Base-by-base conservation (phyloP, 768 basidiomycete genomes). In the Lentinula guzmanii region DNA sequence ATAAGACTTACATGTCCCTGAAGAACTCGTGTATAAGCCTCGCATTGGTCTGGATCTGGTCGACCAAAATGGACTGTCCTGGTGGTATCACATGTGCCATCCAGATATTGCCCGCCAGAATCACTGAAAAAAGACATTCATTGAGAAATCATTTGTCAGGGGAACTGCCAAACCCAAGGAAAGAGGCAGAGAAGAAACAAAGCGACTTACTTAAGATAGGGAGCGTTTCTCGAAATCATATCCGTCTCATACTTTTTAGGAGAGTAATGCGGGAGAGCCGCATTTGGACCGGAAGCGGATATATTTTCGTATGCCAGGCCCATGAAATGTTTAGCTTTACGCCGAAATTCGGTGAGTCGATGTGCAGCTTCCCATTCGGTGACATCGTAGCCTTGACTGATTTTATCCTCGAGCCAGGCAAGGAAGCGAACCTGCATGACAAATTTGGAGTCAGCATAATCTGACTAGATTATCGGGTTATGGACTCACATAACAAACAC, bases 301-400 rank as follows among this genome's bases (percentile, higher is more conserved):
- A 98, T 96, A 60, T 87, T 91, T 73, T 91, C 90, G 65, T 95
- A 95, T 5, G 93, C 93, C 16, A 91, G 84, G 5, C 92, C 91
- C 84, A 86, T 86, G 70, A 87, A 93, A 65, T 89, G 76, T 73
- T 87, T 86, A 65, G 83, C 79, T 68, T 85, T 80, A 67, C 83
- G 77, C 63, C 93, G 80, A 71, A 84, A 91, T 73, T 90, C 86
- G 0, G 86, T 89, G 61, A 97, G 76, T 58, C 91, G 84, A 71
- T 87, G 91, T 1, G 86, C 91, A 11, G 95, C 95, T 69, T 95
- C 92, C 77, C 90, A 97, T 74, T 98, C 96, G 5, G 90, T 90
- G 65, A 98, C 88, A 62, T 88, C 83, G 68, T 90, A 90, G 54
- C 89, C 89, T 62, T 88, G 82, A 24, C 76, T 71, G 42, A 95